A percentile compares a stretch with the other conserved stretches of the same genome.
Evolutionary conservation across 371 early-diverging fungal species (phyloP).

Genomic region (Lichtheimia corymbifera): DNA sequence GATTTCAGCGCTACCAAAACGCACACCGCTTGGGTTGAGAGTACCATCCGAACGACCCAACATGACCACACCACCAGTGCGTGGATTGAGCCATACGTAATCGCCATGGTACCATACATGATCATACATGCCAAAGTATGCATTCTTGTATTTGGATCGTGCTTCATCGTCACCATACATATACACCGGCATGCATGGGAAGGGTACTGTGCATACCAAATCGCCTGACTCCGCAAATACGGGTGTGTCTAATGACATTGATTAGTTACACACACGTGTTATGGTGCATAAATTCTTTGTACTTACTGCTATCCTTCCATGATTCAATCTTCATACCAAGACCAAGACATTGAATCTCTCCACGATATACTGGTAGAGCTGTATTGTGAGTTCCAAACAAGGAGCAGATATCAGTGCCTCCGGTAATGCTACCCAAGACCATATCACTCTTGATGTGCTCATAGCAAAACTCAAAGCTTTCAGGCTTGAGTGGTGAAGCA

Average conservation of each 20-base stretch:
- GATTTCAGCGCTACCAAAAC: slow-evolving; percentile 95
- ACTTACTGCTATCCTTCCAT: slow-evolving; percentile 67
- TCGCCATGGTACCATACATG: slow-evolving; percentile 96
- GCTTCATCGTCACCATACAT: slow-evolving; percentile 84
- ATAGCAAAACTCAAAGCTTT: slow-evolving; percentile 91
- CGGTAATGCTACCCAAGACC: slow-evolving; percentile 90
- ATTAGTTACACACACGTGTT: too few relatives aligned
- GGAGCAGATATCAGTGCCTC: slow-evolving; percentile 97
- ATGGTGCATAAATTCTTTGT: background rate
- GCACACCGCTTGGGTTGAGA: slow-evolving; percentile 92
- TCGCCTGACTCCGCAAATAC: slow-evolving; percentile 83
- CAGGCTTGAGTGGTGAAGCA: slow-evolving; percentile 92
- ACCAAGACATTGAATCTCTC: slow-evolving; percentile 92
- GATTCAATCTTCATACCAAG: slow-evolving; percentile 95
- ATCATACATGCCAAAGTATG: slow-evolving; percentile 88
- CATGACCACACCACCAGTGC: slow-evolving; percentile 94
- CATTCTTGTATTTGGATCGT: slow-evolving; percentile 74
- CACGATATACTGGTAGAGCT: slow-evolving; percentile 88
- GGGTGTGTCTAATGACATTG: slow-evolving; percentile 51
- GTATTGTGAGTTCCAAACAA: slow-evolving; percentile 91
- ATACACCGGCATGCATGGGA: slow-evolving; percentile 97
- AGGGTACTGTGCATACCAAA: slow-evolving; percentile 88
- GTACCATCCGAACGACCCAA: slow-evolving; percentile 96
- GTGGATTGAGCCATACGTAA: slow-evolving; percentile 82
- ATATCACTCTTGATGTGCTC: slow-evolving; percentile 79